Base-by-base conservation (phyloP, 257 asterid genomes). In the Nicotiana benthamiana region DNA sequence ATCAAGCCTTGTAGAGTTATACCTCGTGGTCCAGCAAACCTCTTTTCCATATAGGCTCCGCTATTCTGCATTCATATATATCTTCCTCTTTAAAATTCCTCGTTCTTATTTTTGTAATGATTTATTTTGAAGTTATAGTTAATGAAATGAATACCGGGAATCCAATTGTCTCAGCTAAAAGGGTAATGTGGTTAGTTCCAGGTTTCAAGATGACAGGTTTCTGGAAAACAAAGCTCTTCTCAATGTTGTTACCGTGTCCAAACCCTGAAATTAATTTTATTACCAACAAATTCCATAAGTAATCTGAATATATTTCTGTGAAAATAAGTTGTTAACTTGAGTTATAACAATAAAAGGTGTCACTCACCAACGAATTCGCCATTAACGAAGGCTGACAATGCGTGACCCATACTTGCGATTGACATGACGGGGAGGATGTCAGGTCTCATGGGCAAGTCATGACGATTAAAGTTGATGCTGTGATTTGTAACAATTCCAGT, bases 31-130 rank as follows among this genome's bases (percentile, higher is more conserved):
- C 99, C 99, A 1, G 98, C 97, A 83, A 88, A 94, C 81, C 99
- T 87, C 90, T 62, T 96, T 85, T 96, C 99, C 99, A 96, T 96
- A 83, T 83, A 92, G 10, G 97, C 99, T 76, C 99, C 99, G 59
- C 99, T 96, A 82, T 96, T 96, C 99, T 95, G 66, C 18, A 87
- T 4, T 79, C 20, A 51, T 70, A 43, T 20, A 40, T 40, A 40
- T 40, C 46, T 40, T 40, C 11, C 11, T 40, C 46, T 40, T 40
- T 40, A 6, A 36, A 36, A 34, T 6, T 36, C 46, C 46, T 40
- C 46, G 10, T 40, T 7, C 46, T 40, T 40, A 40, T 40, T 7
- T 40, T 40, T 36, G 46, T 36, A 36, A 36, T 6, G 46, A 36
- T 36, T 36, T 36, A 36, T 36, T 40, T 40, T 36, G 46, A 36